Evolutionary conservation across 2,329 filamentous ascomycete genomes (phyloP), one percentile per base, ranked within the genome.

Genomic region (Pseudophaeomoniella oleicola): DNA sequence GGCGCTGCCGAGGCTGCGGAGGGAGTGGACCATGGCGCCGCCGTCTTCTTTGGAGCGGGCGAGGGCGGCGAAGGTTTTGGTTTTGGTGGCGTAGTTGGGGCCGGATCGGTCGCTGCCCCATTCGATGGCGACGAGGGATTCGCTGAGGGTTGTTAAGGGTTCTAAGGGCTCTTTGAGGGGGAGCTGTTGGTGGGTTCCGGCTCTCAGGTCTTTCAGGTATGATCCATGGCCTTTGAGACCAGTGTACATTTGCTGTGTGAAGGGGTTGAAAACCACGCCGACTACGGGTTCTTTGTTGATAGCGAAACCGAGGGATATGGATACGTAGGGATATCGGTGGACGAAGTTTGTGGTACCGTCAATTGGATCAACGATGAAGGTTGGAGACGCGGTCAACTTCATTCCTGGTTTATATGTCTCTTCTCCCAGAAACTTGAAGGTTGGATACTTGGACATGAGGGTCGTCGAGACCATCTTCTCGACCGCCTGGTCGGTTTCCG

Each of bases 261-360:
- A 75, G 0, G 73, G 73, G 44, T 77, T 77, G 52, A 68, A 75
- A 16, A 78, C 66, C 11, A 78, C 62, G 4, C 73, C 73, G 10
- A 77, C 65, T 2, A 63, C 58, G 1, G 73, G 72, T 10, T 57
- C 53, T 18, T 56, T 51, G 30, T 63, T 45, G 19, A 75, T 50
- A 1, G 69, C 60, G 37, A 78, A 64, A 2, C 72, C 73, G 12
- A 78, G 60, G 4, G 70, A 75, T 42, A 78, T 69, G 48, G 62
- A 67, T 18, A 73, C 66, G 48, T 70, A 72, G 2, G 69, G 69
- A 49, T 72, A 66, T 15, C 62, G 60, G 51, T 78, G 74, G n/a
- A 77, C 69, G 44, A 78, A 76, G 54, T 78, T 78, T 16, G 71
- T 71, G 3, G 73, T 78, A 35, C 74, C 74, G 51, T 78, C 74